Conservation (phyloP, 2,329 filamentous ascomycete species). For the Aspergillus persii region DNA sequence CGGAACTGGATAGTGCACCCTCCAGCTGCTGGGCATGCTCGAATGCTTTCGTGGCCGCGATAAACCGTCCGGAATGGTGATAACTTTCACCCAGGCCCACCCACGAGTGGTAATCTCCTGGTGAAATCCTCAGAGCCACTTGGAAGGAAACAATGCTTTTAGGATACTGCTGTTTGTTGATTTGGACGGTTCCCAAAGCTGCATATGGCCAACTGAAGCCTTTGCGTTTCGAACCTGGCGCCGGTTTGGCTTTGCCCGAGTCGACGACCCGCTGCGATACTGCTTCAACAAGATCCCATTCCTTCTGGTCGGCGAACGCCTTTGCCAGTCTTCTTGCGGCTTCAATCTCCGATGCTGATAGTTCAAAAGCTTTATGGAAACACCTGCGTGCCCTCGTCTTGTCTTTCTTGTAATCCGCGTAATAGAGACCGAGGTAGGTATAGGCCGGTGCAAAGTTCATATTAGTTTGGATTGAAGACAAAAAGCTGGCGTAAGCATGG, state of each 20-base stretch:
- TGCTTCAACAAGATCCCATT: slow-evolving; percentile 96
- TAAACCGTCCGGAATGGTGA: slow-evolving; percentile 86
- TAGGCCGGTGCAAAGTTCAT: slow-evolving; percentile 87
- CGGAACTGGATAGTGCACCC: slow-evolving; percentile 53
- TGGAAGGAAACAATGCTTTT: slow-evolving; percentile 91
- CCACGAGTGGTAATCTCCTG: slow-evolving; percentile 90
- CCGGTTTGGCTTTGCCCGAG: slow-evolving; percentile 86
- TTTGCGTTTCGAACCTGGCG: slow-evolving; percentile 88
- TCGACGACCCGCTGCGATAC: slow-evolving; percentile 88
- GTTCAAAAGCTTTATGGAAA: slow-evolving; percentile 93
- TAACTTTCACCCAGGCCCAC: slow-evolving; percentile 97
- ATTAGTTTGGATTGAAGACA: slow-evolving; percentile 80
- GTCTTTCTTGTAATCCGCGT: slow-evolving; percentile 86
- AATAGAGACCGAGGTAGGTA: slow-evolving; percentile 85
- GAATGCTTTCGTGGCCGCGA: slow-evolving; percentile 91
- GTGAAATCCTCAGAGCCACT: slow-evolving; percentile 76
- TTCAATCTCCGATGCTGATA: slow-evolving; percentile 80
- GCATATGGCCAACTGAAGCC: slow-evolving; percentile 96
- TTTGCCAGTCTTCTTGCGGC: slow-evolving; percentile 84
- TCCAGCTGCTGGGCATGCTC: slow-evolving; percentile 78
- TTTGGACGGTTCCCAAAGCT: slow-evolving; percentile 86
- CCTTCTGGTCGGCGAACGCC: slow-evolving; percentile 81
- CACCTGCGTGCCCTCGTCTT: slow-evolving; percentile 83
- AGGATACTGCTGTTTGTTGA: slow-evolving; percentile 88
- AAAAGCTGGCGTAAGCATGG: slow-evolving; percentile 79